Percentiles rank a stretch among this genome's conserved stretches.
Conservation (phyloP, 139 green algal species). For the Diplosphaera chodatii region DNA sequence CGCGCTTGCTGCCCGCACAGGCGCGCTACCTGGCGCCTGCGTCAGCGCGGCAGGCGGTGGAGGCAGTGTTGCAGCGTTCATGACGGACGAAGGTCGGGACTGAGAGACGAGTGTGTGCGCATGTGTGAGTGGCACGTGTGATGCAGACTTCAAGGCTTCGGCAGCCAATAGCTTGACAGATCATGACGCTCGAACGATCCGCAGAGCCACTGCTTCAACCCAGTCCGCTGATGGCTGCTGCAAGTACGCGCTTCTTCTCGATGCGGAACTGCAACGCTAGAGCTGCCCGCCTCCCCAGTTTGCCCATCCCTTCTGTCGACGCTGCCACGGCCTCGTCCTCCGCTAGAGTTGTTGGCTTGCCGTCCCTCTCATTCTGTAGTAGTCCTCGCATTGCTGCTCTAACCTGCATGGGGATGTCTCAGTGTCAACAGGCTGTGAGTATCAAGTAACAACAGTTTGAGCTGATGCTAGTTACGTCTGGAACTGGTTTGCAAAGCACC, state of each 20-base stretch:
- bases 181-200: too few relatives aligned
- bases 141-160: too few relatives aligned
- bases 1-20: constrained; percentile 7
- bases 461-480: too few relatives aligned
- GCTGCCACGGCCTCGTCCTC: neutral
- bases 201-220: too few relatives aligned
- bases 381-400: neutral
- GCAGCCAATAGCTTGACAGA: too few relatives aligned
- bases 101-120: too few relatives aligned
- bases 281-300: neutral
- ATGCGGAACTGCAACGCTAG: neutral
- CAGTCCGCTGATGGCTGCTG: neutral
- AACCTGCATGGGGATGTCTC: too few relatives aligned
- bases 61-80: constrained; percentile 10
- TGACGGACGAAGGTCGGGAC: too few relatives aligned
- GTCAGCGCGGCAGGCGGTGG: constrained; percentile 11
- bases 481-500: too few relatives aligned
- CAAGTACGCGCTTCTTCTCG: neutral
- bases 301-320: neutral
- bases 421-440: too few relatives aligned
- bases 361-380: neutral
- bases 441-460: too few relatives aligned
- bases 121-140: too few relatives aligned
- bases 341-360: neutral
- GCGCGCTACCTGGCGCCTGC: constrained; percentile 28